phyloP scores from a whole-genome alignment of 768 basidiomycete genomes.

The Serendipita indica region DNA sequence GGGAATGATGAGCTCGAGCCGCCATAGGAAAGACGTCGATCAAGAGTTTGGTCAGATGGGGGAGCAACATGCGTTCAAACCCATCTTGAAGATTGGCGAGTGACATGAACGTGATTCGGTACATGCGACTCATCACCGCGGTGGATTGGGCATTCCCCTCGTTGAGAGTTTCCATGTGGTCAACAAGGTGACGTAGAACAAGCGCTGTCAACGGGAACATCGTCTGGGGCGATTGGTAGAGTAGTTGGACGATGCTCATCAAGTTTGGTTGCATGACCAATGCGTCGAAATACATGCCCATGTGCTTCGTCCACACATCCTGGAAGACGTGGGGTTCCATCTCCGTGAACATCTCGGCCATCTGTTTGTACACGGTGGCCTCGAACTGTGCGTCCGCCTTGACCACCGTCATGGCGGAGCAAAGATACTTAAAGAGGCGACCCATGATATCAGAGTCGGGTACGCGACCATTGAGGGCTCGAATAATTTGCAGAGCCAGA shows the following conservation, averaged over 20 bases:
- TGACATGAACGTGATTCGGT: slow-evolving; percentile 90
- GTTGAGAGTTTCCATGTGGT: slow-evolving; percentile 66
- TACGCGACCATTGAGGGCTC: slow-evolving; percentile 60
- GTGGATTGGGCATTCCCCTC: slow-evolving; percentile 72
- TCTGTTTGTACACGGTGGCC: slow-evolving; percentile 51
- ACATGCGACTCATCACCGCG: slow-evolving; percentile 73
- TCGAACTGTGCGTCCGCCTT: slow-evolving; percentile 40
- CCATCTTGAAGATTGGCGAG: slow-evolving; percentile 53
- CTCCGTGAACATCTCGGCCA: slow-evolving; percentile 70
- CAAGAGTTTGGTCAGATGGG: slow-evolving; percentile 80
- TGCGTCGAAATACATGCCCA: slow-evolving; percentile 77
- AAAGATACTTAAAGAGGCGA: slow-evolving; percentile 71
- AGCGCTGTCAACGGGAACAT: slow-evolving; percentile 78
- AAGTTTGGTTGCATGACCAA: slow-evolving; percentile 62
- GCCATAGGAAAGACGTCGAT: slow-evolving; percentile 95
- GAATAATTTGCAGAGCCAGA: slow-evolving; percentile 56
- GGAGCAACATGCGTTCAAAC: slow-evolving; percentile 88
- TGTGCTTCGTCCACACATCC: slow-evolving; percentile 88
- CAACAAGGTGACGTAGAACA: slow-evolving; percentile 72
- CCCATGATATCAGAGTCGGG: slow-evolving; percentile 81
- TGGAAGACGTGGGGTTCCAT: slow-evolving; percentile 87
- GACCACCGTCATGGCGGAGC: slow-evolving; percentile 74
- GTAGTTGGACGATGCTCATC: slow-evolving; percentile 68
- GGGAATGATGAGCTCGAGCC: slow-evolving; percentile 77
- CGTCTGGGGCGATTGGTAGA: slow-evolving; percentile 63